These are phyloP conservation scores for Scolecobasidium constrictum DNA, from an alignment of 2,329 filamentous ascomycete species.

Conservation along the genomic window DNA sequence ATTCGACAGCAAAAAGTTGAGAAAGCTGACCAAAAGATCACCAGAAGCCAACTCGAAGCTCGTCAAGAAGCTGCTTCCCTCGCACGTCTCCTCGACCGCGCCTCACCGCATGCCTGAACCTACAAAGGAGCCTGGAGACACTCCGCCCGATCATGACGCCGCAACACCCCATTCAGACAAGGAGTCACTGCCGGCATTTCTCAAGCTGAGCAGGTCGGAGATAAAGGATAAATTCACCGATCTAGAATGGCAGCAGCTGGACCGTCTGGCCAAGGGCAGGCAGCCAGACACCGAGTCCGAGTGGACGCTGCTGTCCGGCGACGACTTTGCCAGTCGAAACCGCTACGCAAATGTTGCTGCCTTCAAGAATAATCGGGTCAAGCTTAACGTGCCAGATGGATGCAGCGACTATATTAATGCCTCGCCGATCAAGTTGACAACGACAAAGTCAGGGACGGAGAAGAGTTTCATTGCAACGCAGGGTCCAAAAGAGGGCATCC, in stretches of 20 bases:
- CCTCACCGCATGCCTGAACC: not conserved
- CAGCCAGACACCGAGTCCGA: slow-evolving; percentile 37
- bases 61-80: not conserved
- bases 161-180: not conserved
- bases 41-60: not conserved
- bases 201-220: slow-evolving; percentile 29
- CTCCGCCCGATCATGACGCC: not conserved
- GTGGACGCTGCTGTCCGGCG: slow-evolving; percentile 48
- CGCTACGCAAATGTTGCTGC: slow-evolving; percentile 85
- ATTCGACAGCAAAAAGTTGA: no score
- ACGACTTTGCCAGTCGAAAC: slow-evolving; percentile 55
- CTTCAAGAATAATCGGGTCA: slow-evolving; percentile 77
- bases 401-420: slow-evolving; percentile 44
- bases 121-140: not conserved
- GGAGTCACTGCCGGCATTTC: slow-evolving; percentile 2
- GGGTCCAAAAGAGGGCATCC: slow-evolving; percentile 68
- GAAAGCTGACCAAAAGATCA: not conserved
- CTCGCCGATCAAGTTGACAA: slow-evolving; percentile 32
- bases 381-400: slow-evolving; percentile 63
- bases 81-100: not conserved
- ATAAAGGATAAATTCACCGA: slow-evolving; percentile 50
- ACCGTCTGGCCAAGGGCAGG: slow-evolving; percentile 28
- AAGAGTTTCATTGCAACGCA: slow-evolving; percentile 75
- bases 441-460: slow-evolving; percentile 27
- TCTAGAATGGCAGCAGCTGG: slow-evolving; percentile 49